Conservation (phyloP, 768 basidiomycete species). For the Nidularia pulvinata region DNA sequence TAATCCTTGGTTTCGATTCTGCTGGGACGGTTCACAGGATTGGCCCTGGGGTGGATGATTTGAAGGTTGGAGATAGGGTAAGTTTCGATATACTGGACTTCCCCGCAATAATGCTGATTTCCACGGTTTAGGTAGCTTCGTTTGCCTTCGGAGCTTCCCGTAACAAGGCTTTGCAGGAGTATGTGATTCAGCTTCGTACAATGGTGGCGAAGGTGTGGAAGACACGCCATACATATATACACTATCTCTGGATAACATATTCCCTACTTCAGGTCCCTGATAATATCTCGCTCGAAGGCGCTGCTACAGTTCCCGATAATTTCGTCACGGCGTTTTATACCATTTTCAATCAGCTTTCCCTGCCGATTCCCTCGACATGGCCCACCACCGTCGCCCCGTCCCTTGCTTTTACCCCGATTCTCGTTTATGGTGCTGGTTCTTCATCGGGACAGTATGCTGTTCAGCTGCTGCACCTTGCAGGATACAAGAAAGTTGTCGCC, state of each 20-base stretch:
- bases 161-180: slow-evolving; percentile 34
- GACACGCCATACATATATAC: neutral
- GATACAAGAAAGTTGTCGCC: slow-evolving; percentile 39
- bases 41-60: slow-evolving; percentile 26
- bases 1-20: slow-evolving; percentile 31
- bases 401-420: slow-evolving; percentile 27
- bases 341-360: slow-evolving; percentile 32
- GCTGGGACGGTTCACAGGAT: slow-evolving; percentile 33
- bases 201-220: slow-evolving; percentile 33
- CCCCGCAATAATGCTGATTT: neutral
- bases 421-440: slow-evolving; percentile 44
- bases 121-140: slow-evolving; percentile 15
- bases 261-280: neutral
- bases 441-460: slow-evolving; percentile 34
- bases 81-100: slow-evolving; percentile 6
- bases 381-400: slow-evolving; percentile 24
- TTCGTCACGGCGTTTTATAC: slow-evolving; percentile 39
- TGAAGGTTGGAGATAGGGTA: slow-evolving; percentile 38
- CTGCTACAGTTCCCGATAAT: slow-evolving; percentile 37
- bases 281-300: slow-evolving; percentile 5
- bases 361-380: slow-evolving; percentile 30
- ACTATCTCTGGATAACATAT: neutral
- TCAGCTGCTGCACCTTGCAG: slow-evolving; percentile 36
- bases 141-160: slow-evolving; percentile 19
- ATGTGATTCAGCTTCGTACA: slow-evolving; percentile 21